Evolutionary conservation across 805 yeast species (phyloP).

Genomic region (Kazachstania martiniae): DNA sequence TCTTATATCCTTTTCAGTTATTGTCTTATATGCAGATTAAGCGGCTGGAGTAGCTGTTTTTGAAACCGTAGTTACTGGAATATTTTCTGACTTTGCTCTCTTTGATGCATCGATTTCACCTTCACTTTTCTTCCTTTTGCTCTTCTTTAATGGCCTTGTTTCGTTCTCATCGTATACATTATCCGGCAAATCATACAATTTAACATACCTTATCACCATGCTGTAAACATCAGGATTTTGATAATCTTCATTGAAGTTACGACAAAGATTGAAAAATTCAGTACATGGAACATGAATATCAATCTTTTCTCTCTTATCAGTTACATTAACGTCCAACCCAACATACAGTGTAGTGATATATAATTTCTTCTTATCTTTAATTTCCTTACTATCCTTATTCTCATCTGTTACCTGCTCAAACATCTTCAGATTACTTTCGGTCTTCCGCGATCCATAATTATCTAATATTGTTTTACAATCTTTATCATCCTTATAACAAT

Average conservation of each 20-base stretch:
- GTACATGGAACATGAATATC: conserved; percentile 86
- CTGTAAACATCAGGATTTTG: conserved; percentile 42
- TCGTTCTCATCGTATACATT: conserved; percentile 81
- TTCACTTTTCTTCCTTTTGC: conserved; percentile 31
- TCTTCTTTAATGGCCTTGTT: conserved; percentile 53
- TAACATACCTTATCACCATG: conserved; percentile 61
- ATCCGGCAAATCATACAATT: conserved; percentile 70
- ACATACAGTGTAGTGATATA: conserved; percentile 69
- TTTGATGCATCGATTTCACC: conserved; percentile 12
- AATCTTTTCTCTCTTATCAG: conserved; percentile 49
- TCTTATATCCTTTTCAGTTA: too few species aligned
- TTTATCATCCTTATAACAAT: conserved; percentile 38
- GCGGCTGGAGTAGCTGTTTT: neutral
- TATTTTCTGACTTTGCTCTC: conserved; percentile 25
- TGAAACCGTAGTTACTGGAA: neutral
- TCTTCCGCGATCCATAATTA: conserved; percentile 50
- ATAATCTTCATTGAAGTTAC: conserved; percentile 58
- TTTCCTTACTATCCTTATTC: conserved; percentile 25
- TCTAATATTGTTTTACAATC: conserved; percentile 46
- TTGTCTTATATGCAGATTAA: too few species aligned
- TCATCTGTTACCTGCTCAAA: conserved; percentile 29
- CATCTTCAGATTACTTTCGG: conserved; percentile 34
- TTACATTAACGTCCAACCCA: conserved; percentile 48
- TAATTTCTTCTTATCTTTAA: conserved; percentile 28
- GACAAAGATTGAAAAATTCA: conserved; percentile 75